Conservation (phyloP, 306 rosid genomes). For the Chamaecrista fasciculata region DNA sequence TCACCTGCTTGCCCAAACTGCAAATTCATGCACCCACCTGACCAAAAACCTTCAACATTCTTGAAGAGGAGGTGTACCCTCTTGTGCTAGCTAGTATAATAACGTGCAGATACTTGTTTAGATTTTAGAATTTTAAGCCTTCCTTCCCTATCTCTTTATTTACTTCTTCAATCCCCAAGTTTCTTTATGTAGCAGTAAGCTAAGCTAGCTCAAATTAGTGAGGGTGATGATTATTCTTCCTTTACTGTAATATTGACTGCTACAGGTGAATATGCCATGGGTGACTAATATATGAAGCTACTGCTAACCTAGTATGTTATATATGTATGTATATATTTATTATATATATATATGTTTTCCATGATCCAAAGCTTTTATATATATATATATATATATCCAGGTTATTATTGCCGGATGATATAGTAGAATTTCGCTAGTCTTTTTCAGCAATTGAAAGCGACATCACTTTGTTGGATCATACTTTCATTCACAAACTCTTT, state of each 20-base stretch:
- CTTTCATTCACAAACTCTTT: not conserved
- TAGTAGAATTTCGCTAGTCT: conserved; percentile 10
- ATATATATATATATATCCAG: conserved; percentile 19
- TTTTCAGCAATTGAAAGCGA: not conserved
- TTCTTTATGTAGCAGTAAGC: conserved; percentile 7
- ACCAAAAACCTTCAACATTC: conserved; percentile 57
- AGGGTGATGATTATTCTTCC: conserved; percentile 13
- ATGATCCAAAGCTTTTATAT: conserved; percentile 19
- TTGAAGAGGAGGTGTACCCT: conserved; percentile 54
- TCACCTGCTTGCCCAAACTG: conserved; percentile 94
- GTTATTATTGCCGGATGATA: not conserved
- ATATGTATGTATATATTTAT: conserved; percentile 17
- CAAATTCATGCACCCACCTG: conserved; percentile 79
- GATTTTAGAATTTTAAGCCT: not conserved
- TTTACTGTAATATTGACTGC: conserved; percentile 18
- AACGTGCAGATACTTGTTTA: not conserved
- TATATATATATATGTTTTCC: conserved; percentile 11
- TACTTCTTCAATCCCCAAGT: conserved; percentile 1
- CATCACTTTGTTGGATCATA: not conserved
- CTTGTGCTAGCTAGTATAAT: conserved; percentile 29
- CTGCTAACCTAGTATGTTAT: conserved; percentile 29
- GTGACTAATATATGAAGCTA: conserved; percentile 20
- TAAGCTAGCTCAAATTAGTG: conserved; percentile 14
- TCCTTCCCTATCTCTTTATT: conserved; percentile 11
- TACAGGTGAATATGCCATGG: conserved; percentile 6